Base-by-base conservation (phyloP, 2,329 filamentous ascomycete species). In the Metarhizium anisopliae region DNA sequence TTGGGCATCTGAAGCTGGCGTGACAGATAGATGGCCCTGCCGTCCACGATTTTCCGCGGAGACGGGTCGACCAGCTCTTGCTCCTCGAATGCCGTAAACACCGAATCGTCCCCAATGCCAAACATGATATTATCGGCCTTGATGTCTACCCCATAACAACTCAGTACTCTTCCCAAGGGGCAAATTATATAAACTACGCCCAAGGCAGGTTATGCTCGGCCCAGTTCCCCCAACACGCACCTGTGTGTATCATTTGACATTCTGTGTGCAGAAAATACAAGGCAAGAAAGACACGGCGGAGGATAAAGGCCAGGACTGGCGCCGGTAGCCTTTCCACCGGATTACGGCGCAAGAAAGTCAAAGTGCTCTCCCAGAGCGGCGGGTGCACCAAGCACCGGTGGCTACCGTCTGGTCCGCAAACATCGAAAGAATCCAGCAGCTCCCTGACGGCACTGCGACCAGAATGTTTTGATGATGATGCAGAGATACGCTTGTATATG, bases 111-210 rank as follows among this genome's bases (percentile, higher is more conserved):
- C 0, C 54, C 45, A 45, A 75, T 71, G 6, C 67, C 67, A 36
- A 76, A 67, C 68, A 78, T 73, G 42, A 79, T 73, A 50, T 78
- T 78, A 56, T 75, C 71, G 2, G 72, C 70, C 58, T 74, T 76
- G 35, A 79, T 74, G 61, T 72, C 74, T 73, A n/a, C 18, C 2
- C 6, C 25, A 25, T 4, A 25, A 25, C 3, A 25, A 1, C 4
- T 25, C 25, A 25, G 25, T 25, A 25, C 25, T 4, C 3, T 25
- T 25, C 25, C 25, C 25, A 25, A 25, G 1, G 25, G 25, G 25
- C 25, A 25, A 25, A 42, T 18, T 16, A 42, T 42, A 42, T 18
- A 42, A 14, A 42, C 8, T 6, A 42, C 40, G n/a, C 25, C 25
- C 25, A 25, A 25, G 25, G 25, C 1, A 1, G 25, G 25, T 13